These are phyloP conservation scores for Breviolum minutum DNA, from an alignment of 73 alveolate genomes.

Conservation along the genomic window DNA sequence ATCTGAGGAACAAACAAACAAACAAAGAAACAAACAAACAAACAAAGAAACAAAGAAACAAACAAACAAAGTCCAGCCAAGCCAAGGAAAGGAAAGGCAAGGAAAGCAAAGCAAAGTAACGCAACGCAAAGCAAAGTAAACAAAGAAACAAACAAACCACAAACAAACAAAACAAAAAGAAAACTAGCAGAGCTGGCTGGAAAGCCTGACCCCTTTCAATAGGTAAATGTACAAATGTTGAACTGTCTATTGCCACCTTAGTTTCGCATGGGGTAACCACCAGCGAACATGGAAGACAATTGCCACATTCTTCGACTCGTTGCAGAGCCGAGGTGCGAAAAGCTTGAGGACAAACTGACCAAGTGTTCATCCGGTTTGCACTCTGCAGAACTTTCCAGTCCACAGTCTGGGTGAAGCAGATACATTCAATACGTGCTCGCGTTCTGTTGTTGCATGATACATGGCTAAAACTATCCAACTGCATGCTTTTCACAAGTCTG, in stretches of 20 bases:
- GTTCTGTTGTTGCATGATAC: neutral
- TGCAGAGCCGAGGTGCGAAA: neutral
- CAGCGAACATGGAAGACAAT: neutral
- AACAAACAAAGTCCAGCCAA: too few relatives aligned
- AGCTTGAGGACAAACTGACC: conserved; percentile 45
- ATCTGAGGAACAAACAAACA: neutral
- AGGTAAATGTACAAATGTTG: neutral
- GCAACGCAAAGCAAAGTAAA: too few relatives aligned
- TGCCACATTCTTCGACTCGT: neutral
- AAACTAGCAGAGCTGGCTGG: neutral
- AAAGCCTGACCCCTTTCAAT: neutral
- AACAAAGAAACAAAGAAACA: too few relatives aligned
- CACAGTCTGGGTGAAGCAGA: neutral
- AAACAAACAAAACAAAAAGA: too few relatives aligned
- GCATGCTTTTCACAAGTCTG: neutral
- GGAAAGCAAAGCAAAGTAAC: too few relatives aligned
- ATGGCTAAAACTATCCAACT: neutral
- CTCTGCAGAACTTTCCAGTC: conserved; percentile 40
- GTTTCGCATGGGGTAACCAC: neutral
- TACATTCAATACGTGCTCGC: too few relatives aligned
- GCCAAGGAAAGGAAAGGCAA: too few relatives aligned
- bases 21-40: too few relatives aligned
- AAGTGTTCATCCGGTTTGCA: conserved; percentile 48
- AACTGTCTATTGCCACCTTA: neutral
- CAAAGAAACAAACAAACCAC: too few relatives aligned